Percentiles rank a stretch among this genome's conserved stretches.
Conservation (phyloP, 1,284 basidiomycete genomes). For the Uromyces viciae-fabae region DNA sequence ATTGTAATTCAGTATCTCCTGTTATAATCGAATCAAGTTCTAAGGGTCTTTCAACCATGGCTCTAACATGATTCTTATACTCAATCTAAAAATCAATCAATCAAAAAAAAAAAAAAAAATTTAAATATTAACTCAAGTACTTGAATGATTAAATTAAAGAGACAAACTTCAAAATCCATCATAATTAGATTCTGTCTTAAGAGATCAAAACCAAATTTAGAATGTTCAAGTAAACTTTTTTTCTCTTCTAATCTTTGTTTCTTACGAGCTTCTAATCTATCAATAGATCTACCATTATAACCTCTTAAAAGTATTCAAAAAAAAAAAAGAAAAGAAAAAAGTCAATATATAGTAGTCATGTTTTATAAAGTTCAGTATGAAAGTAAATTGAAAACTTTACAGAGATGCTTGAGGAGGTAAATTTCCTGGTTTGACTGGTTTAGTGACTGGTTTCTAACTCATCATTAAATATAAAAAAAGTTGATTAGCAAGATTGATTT, state of each 20-base stretch:
- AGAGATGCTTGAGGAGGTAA: constrained; percentile 18
- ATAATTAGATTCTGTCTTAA: constrained; percentile 17
- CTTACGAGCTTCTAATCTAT: constrained; percentile 17
- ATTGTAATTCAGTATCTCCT: background rate
- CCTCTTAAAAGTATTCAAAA: background rate
- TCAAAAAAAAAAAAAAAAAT: background rate
- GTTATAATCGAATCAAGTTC: background rate
- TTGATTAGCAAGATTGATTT: background rate
- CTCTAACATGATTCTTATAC: constrained; percentile 41
- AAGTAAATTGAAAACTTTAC: background rate
- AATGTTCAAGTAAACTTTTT: background rate
- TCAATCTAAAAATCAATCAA: constrained; percentile 31
- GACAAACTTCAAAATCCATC: constrained; percentile 40
- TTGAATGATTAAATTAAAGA: background rate
- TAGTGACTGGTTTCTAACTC: constrained; percentile 1
- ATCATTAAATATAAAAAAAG: background rate
- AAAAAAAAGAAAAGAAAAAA: background rate
- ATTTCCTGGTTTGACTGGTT: constrained; percentile 33
- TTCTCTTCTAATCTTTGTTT: constrained; percentile 34
- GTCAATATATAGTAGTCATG: background rate
- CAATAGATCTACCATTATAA: background rate
- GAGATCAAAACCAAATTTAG: constrained; percentile 23
- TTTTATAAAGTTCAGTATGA: background rate
- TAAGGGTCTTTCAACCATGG: constrained; percentile 13
- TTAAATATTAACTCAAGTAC: background rate